These are phyloP conservation scores for Simmondsia chinensis DNA, from an alignment of 148 eudicot species.

Conservation along the genomic window DNA sequence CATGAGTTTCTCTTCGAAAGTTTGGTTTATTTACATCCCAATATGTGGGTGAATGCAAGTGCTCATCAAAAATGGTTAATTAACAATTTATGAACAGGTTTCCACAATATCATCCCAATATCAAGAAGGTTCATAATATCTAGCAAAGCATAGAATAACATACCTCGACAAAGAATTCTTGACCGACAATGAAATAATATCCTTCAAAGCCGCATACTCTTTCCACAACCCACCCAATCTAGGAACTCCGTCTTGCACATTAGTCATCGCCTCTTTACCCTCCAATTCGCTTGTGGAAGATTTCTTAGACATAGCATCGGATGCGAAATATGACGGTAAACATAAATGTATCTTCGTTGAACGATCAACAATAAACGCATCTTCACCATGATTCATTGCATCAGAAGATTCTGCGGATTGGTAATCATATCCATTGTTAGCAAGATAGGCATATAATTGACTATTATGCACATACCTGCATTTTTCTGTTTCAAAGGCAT, in stretches of 20 bases:
- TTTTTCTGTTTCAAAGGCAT: too few species aligned
- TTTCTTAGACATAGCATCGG: constrained; percentile 14
- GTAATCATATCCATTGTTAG: too few species aligned
- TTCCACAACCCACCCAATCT: constrained; percentile 71
- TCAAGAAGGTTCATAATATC: not conserved
- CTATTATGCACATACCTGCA: too few species aligned
- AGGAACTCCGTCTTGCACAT: constrained; percentile 16
- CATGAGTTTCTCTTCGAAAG: too few species aligned
- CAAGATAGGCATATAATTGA: too few species aligned
- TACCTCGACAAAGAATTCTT: constrained; percentile 62
- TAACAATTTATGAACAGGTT: too few species aligned
- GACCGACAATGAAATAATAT: constrained; percentile 47
- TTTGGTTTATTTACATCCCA: too few species aligned
- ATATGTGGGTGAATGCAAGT: too few species aligned
- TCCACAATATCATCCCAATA: too few species aligned
- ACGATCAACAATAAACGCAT: constrained; percentile 37
- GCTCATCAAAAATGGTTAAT: too few species aligned
- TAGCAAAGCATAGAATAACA: not conserved
- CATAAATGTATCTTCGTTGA: constrained; percentile 47
- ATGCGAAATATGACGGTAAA: constrained; percentile 19
- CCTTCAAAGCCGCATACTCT: constrained; percentile 57
- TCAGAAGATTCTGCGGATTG: constrained; percentile 11
- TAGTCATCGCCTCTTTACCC: constrained; percentile 10
- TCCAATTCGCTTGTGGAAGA: constrained; percentile 16
- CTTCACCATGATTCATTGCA: constrained; percentile 16